phyloP scores from a whole-genome alignment of 192 early-diverging fungal species.

The Coemansia sp. region DNA sequence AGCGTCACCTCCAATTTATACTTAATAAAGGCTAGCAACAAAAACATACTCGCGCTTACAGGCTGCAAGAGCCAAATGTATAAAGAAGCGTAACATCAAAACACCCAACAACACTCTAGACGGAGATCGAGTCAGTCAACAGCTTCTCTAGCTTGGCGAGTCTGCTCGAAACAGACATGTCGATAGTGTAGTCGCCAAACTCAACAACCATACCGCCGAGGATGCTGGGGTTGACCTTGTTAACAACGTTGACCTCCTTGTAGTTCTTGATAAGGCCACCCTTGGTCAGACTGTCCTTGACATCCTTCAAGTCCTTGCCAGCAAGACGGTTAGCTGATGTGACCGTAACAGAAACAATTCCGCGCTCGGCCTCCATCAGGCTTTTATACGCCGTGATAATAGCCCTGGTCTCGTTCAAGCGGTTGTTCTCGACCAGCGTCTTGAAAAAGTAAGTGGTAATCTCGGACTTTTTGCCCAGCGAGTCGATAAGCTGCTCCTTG shows the following conservation, averaged over 20 bases:
- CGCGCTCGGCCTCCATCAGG: slow-evolving; percentile 88
- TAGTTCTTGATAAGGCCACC: slow-evolving; percentile 73
- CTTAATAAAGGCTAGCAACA: not conserved
- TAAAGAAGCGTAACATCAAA: slow-evolving; percentile 1
- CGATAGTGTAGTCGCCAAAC: slow-evolving; percentile 97
- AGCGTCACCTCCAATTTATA: too few species aligned
- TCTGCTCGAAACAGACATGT: slow-evolving; percentile 93
- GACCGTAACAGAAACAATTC: slow-evolving; percentile 84
- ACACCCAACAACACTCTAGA: slow-evolving; percentile 8
- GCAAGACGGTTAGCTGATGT: slow-evolving; percentile 85
- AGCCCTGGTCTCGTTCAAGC: slow-evolving; percentile 79
- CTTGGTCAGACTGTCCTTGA: slow-evolving; percentile 80
- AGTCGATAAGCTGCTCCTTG: slow-evolving; percentile 72
- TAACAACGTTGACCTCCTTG: slow-evolving; percentile 80
- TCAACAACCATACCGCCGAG: slow-evolving; percentile 96
- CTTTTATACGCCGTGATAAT: slow-evolving; percentile 77
- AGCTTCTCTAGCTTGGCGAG: slow-evolving; percentile 96
- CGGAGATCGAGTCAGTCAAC: slow-evolving; percentile 62
- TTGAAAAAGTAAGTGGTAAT: slow-evolving; percentile 91
- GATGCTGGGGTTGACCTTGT: slow-evolving; percentile 82
- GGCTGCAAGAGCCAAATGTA: not conserved
- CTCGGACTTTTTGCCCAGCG: slow-evolving; percentile 70
- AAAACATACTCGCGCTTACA: not conserved
- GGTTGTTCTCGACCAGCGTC: slow-evolving; percentile 91
- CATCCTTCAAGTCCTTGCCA: slow-evolving; percentile 63